Evolutionary conservation across 2,329 filamentous ascomycete genomes (phyloP), one percentile per base, ranked within the genome.

Genomic region (Lachnellula suecica): DNA sequence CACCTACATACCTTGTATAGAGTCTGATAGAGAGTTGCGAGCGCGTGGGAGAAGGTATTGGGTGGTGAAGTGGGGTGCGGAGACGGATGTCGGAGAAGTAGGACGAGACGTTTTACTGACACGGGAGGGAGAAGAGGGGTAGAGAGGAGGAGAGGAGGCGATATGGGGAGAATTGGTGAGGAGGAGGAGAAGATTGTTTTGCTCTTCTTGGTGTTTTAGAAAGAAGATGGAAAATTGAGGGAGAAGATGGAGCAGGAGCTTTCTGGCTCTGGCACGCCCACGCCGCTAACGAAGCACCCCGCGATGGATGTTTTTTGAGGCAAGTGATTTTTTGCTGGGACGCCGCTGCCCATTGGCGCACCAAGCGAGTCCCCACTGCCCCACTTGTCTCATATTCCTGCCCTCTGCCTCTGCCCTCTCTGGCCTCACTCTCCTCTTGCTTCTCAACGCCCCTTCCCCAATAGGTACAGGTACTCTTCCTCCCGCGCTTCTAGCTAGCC

Each of bases 81-180:
- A 46, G 47, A 52, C 50, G 57, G 57, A 51, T 47, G 47, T 56
- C 45, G 57, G 52, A 53, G 53, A 49, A 50, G 42, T 15, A 35
- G 29, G 54, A 49, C 35, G 52, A 38, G 49, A 34, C 24, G 37
- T 27, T 35, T 37, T 35, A 43, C 43, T 48, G 45, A 53, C 41
- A 54, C 52, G 49, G 58, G 51, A 52, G 54, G 50, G 53, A 57
- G 53, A 56, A 51, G 52, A 52, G 57, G 53, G 29, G 55, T 44
- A 58, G 56, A 49, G 50, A 52, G 45, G 41, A 51, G 29, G 40
- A 44, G 37, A 38, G 44, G 45, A 50, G 43, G 44, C 43, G 40
- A 53, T 48, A 62, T 51, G 52, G 57, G 54, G 54, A 49, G 56
- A 53, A 49, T 51, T 44, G 41, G 44, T 49, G 61, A 52, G 51